Base-by-base conservation (phyloP, 345 rosid species). In the Limnanthes douglasii region DNA sequence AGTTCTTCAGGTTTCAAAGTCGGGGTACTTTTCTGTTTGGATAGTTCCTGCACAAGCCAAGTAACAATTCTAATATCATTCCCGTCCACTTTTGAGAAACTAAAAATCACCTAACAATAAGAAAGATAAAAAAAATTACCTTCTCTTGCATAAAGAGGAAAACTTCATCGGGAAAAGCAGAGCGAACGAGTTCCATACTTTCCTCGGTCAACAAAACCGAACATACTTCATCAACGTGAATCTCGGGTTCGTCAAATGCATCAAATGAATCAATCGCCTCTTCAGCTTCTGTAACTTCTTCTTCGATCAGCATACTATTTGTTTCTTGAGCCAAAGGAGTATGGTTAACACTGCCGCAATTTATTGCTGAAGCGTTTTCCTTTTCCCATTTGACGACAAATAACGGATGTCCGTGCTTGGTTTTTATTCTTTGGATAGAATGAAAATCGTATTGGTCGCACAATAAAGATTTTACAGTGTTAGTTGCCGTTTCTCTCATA, bases 361-460 rank as follows among this genome's bases (percentile, higher is more conserved):
- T 47, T 30, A 62, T 32, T 10, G 53, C 30, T n/a, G 37, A 34
- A 25, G 39, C 15, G 34, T 61, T 39, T 3, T 58, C 60, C 66
- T 66, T 84, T 58, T 63, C 75, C 96, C 96, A 84, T 64, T 67
- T 80, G 21, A 80, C 60, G 43, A 77, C 88, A 45, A 65, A 75
- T 37, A 33, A 62, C 38, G 47, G 68, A 62, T 70, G 71, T 37
- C 93, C 93, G 44, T 64, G 60, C 55, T 78, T 70, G 33, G 47
- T 55, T 63, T 80, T 84, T 44, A 67, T 37, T 18, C 78, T 72
- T 50, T 77, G 75, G 62, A 84, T 61, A 3, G 82, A 84, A 59
- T 77, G 70, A 48, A 84, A 84, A 40, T 70, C 80, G 46, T 70
- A 84, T 40, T 77, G 81, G 34, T 60, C 74, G 34, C 54, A 51